phyloP scores from a whole-genome alignment of 2,329 filamentous ascomycete species.

The Microascus cirrosus region DNA sequence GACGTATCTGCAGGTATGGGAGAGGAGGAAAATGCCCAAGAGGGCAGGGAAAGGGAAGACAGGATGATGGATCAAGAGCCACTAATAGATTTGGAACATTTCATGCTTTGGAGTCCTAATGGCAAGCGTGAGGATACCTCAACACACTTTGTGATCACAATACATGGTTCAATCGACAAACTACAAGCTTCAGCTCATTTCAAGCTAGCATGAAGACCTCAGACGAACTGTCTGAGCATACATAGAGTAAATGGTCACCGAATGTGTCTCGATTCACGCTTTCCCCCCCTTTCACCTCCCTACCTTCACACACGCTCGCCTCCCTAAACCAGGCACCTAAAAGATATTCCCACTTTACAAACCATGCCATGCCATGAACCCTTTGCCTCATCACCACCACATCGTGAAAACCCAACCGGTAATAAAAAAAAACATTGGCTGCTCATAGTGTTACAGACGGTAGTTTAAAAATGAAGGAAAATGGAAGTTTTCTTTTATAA shows the following conservation, averaged over 20 bases:
- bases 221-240: neutral
- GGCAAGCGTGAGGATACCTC: no score
- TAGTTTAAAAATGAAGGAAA: conserved; percentile 5
- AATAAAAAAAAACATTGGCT: neutral
- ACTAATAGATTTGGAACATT: neutral
- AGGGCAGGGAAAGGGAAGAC: conserved; percentile 20
- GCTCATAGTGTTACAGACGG: conserved; percentile 11
- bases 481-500: neutral
- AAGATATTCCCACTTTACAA: neutral
- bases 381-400: conserved; percentile 3
- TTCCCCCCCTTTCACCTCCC: conserved; percentile 3
- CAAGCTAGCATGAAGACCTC: neutral
- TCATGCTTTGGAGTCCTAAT: neutral
- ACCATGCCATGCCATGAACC: conserved; percentile 5
- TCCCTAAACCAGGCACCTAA: neutral
- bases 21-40: conserved; percentile 52
- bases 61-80: conserved; percentile 9
- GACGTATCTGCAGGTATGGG: conserved; percentile 94
- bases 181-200: neutral
- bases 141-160: no score
- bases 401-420: neutral
- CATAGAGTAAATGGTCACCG: neutral
- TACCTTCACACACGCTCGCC: neutral
- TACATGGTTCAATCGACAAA: no score
- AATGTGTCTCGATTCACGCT: neutral